A percentile compares a stretch with the other conserved stretches of the same genome.
Conservation (phyloP, 768 basidiomycete genomes). For the Cystofilobasidium bisporidii region DNA sequence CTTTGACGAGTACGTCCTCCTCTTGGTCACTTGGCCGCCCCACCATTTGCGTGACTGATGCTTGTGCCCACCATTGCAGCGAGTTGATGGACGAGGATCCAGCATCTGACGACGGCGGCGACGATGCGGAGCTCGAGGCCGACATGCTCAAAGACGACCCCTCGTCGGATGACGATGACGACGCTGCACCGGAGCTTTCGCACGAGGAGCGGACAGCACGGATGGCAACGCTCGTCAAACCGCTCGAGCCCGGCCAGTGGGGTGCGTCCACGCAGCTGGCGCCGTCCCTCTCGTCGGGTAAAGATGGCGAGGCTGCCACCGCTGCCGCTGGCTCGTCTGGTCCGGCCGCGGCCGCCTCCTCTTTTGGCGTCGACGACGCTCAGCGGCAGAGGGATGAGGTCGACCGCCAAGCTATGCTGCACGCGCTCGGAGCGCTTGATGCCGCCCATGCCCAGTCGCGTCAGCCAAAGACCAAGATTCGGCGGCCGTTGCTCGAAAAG, state of each 20-base stretch:
- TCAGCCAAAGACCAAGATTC: constrained; percentile 47
- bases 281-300: neutral
- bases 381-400: constrained; percentile 12
- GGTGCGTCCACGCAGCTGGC: constrained; percentile 47
- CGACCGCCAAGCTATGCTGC: constrained; percentile 22
- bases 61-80: constrained; percentile 40
- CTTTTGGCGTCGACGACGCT: constrained; percentile 2
- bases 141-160: constrained; percentile 29
- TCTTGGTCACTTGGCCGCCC: too few relatives aligned
- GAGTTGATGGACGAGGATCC: constrained; percentile 57
- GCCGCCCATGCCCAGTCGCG: constrained; percentile 29
- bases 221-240: constrained; percentile 73
- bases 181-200: constrained; percentile 34
- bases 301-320: neutral
- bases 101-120: constrained; percentile 44
- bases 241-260: constrained; percentile 71
- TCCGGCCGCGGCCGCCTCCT: neutral
- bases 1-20: constrained; percentile 70
- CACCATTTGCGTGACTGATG: neutral
- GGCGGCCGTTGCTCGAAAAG: constrained; percentile 69
- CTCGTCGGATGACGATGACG: constrained; percentile 7
- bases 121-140: constrained; percentile 29
- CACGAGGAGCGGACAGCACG: constrained; percentile 48
- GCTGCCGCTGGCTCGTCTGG: neutral
- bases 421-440: constrained; percentile 12